Conservation (phyloP, 208 protist species). For the Leishmania arabica region DNA sequence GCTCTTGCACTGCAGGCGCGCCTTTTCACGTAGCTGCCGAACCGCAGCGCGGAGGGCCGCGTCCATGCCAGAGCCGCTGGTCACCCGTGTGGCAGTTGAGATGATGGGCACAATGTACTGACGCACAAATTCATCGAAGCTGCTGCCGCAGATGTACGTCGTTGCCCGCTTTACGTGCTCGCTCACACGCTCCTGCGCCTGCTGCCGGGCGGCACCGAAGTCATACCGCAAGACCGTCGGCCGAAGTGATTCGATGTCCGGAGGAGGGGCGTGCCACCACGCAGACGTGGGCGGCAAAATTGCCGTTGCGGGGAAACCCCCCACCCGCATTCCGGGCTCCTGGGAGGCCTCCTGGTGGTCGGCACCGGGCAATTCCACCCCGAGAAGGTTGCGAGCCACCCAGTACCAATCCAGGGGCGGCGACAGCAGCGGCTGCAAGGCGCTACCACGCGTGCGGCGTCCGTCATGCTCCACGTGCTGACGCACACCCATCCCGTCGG, state of each 20-base stretch:
- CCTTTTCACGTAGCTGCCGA: slow-evolving; percentile 45
- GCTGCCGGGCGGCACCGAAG: neutral
- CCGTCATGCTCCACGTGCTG: too few relatives aligned
- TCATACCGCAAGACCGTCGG: slow-evolving; percentile 31
- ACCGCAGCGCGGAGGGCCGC: slow-evolving; percentile 39
- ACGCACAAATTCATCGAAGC: slow-evolving; percentile 46
- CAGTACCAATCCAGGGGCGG: slow-evolving; percentile 7
- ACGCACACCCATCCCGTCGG: neutral
- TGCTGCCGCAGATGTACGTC: slow-evolving; percentile 25
- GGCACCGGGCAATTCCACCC: too few relatives aligned
- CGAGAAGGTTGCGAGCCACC: neutral
- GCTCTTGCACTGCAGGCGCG: slow-evolving; percentile 27
- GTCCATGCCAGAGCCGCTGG: slow-evolving; percentile 21
- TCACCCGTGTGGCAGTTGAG: slow-evolving; percentile 28
- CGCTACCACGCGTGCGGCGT: neutral
- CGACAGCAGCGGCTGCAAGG: too few relatives aligned
- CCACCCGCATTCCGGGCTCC: too few relatives aligned
- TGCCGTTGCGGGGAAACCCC: neutral
- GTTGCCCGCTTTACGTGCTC: slow-evolving; percentile 15
- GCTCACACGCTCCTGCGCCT: slow-evolving; percentile 14
- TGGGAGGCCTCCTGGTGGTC: too few relatives aligned
- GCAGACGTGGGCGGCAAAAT: neutral
- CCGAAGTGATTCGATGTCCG: slow-evolving; percentile 14
- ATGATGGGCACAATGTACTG: slow-evolving; percentile 50
- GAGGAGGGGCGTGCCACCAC: neutral